Evolutionary conservation across 305 asterid genomes (phyloP), one percentile per base, ranked within the genome.

Genomic region (Rubia occidens): DNA sequence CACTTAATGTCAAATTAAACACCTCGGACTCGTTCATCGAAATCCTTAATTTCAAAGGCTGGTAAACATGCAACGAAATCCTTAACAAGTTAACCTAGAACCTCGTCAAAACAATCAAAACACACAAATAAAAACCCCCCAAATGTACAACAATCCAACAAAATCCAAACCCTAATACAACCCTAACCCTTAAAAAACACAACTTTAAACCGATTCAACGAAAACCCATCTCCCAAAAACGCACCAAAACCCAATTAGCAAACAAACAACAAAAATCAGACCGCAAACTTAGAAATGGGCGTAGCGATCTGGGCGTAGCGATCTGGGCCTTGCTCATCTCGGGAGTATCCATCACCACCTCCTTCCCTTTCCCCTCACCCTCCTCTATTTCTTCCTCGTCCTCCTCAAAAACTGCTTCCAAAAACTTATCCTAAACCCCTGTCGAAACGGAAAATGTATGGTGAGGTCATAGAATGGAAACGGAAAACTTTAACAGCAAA

Each of bases 261-360:
- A 78, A 73, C 59, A 79, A 74, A 3, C 29, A 69, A 9, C 4
- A 21, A 63, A 77, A 79, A 67, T 37, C 68, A 67, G 61, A 88
- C 98, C 98, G 89, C 95, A 68, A 87, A 87, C 76, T 83, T 89
- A 82, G 74, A 62, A 13, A 78, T 26, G 44, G 94, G 80, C 0
- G 87, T 74, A 4, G 87, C n/a, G n/a, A n/a, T n/a, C n/a, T 26
- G 44, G 94, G 81, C 0, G 87, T 74, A 4, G 87, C 81, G 85
- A 89, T 87, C 88, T 91, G 95, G 77, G 21, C 81, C 82, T 82
- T 86, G 82, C 85, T 84, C 82, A 89, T 86, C 64, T 86, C 92
- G 0, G 98, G 98, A 55, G 98, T 89, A 64, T 87, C 96, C 96
- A 89, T 87, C 72, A 79, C 90, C 17, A 53, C 79, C n/a, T 66